Percentiles rank a stretch among this genome's conserved stretches.
Evolutionary conservation across 2,329 filamentous ascomycete genomes (phyloP).

Genomic region (Cordyceps cateniannulata): DNA sequence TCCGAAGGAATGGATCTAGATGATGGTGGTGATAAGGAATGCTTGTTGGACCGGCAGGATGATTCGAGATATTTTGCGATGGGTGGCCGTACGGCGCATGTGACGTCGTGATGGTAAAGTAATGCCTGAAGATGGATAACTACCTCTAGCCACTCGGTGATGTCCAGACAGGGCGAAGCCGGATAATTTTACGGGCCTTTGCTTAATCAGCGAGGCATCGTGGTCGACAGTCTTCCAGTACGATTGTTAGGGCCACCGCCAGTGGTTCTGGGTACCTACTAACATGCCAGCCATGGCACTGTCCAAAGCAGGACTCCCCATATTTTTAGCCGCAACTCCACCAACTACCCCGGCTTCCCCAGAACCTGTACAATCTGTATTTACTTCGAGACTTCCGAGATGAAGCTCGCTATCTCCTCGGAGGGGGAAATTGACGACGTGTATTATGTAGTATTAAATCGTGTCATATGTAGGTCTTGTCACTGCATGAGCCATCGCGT

Average conservation of each 20-base stretch:
- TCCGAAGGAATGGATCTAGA: neutral
- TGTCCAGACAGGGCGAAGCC: neutral
- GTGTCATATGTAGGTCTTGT: neutral
- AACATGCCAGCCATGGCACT: neutral
- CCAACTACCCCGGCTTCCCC: neutral
- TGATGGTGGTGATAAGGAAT: neutral
- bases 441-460: neutral
- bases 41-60: neutral
- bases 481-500: neutral
- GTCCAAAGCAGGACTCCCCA: neutral
- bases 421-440: too few species aligned
- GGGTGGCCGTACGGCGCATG: neutral
- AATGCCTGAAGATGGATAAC: neutral
- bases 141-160: neutral
- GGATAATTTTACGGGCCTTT: constrained; percentile 5
- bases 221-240: neutral
- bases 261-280: neutral
- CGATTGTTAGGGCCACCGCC: neutral
- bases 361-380: neutral
- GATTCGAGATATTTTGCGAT: neutral
- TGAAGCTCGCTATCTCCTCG: neutral
- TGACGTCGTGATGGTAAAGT: neutral
- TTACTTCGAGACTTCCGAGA: neutral
- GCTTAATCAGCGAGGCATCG: constrained; percentile 5
- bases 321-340: neutral